Evolutionary conservation across 2,329 filamentous ascomycete species (phyloP).

Genomic region (Chrysosporium queenslandicum): DNA sequence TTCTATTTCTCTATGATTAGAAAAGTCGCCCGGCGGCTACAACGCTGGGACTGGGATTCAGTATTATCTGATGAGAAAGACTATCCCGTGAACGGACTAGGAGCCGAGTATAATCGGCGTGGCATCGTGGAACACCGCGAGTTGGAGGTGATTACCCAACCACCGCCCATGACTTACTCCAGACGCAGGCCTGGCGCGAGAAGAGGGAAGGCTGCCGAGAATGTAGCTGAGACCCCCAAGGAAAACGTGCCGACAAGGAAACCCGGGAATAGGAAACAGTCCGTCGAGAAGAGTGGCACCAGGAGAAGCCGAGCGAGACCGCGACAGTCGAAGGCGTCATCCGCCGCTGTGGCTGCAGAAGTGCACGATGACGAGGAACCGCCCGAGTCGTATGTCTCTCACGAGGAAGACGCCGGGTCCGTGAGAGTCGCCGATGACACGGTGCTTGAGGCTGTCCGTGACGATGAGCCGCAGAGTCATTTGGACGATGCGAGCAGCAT

Average conservation of each 20-base stretch:
- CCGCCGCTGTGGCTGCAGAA: not conserved
- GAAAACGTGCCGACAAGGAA: not conserved
- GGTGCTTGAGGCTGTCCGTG: constrained; percentile 9
- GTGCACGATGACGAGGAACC: not conserved
- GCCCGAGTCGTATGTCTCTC: not conserved
- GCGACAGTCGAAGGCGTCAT: constrained; percentile 4
- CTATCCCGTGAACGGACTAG: constrained; percentile 10
- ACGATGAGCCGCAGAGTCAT: constrained; percentile 9
- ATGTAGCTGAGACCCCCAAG: not conserved
- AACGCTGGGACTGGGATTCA: constrained; percentile 38
- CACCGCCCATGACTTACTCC: not conserved
- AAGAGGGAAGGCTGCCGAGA: constrained; percentile 8
- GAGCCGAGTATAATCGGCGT: constrained; percentile 8
- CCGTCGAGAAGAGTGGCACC: too few relatives aligned
- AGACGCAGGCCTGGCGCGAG: constrained; percentile 4
- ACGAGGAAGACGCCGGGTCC: not conserved
- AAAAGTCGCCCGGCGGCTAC: constrained; percentile 35
- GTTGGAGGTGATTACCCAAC: constrained; percentile 1
- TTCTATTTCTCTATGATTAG: constrained; percentile 36
- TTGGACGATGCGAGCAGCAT: constrained; percentile 9
- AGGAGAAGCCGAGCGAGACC: not conserved
- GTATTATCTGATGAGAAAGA: constrained; percentile 14
- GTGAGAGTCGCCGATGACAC: not conserved
- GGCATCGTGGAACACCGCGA: constrained; percentile 1
- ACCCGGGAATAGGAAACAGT: not conserved